These are phyloP conservation scores for Cercospora sp. DNA, from an alignment of 2,329 filamentous ascomycete genomes.

Conservation along the genomic window DNA sequence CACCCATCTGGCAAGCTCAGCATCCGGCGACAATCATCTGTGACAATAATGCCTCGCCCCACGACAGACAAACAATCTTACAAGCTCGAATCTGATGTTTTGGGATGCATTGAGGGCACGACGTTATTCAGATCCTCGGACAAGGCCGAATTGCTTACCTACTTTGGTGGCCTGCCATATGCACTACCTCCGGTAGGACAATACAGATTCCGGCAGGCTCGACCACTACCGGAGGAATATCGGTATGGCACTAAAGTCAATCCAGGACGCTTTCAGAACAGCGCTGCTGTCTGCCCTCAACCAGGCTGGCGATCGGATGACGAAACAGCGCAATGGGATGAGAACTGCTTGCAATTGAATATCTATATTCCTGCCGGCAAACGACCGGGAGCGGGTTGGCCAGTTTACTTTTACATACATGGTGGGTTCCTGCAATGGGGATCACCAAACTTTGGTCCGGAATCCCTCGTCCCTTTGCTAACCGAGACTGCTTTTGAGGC, in stretches of 20 bases:
- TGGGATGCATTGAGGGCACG: slow-evolving; percentile 54
- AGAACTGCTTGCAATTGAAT: slow-evolving; percentile 59
- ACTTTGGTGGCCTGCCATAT: slow-evolving; percentile 59
- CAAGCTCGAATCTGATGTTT: slow-evolving; percentile 42
- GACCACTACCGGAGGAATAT: slow-evolving; percentile 50
- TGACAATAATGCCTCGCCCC: slow-evolving; percentile 4
- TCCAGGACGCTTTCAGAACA: slow-evolving; percentile 50
- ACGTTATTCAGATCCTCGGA: slow-evolving; percentile 41
- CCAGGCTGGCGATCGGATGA: slow-evolving; percentile 37
- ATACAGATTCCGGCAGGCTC: slow-evolving; percentile 54
- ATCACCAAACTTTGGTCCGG: slow-evolving; percentile 47
- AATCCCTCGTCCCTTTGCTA: slow-evolving; percentile 50
- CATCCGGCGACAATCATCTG: not conserved
- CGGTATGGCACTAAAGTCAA: slow-evolving; percentile 53
- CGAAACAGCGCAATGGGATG: slow-evolving; percentile 43
- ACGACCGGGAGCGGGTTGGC: slow-evolving; percentile 53
- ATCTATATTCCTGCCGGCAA: slow-evolving; percentile 56
- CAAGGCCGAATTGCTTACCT: slow-evolving; percentile 46
- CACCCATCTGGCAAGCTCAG: not conserved
- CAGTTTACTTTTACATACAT: slow-evolving; percentile 60
- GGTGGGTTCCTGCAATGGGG: slow-evolving; percentile 60
- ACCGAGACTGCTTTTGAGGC: slow-evolving; percentile 52
- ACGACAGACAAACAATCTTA: slow-evolving; percentile 28
- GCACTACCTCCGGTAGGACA: slow-evolving; percentile 52
- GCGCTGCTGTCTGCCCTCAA: slow-evolving; percentile 54